Evolutionary conservation across 441 rosid species (phyloP).

Genomic region (Biscutella laevigata): DNA sequence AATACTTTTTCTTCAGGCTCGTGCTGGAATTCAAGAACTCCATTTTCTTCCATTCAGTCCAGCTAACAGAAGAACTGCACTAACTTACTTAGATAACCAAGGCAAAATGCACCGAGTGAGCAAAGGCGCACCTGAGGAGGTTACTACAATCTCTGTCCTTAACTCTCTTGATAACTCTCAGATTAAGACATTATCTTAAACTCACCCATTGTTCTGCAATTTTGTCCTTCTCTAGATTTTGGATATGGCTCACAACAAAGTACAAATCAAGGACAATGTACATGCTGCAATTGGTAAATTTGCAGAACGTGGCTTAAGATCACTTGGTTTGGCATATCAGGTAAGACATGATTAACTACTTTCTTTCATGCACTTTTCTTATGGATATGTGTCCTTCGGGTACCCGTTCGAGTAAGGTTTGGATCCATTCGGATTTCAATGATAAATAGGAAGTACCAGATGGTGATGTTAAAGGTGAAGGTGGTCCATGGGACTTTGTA

Average conservation of each 20-base stretch:
- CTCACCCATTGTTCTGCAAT: neutral
- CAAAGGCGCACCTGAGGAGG: constrained; percentile 32
- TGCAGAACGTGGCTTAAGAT: constrained; percentile 44
- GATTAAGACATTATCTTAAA: neutral
- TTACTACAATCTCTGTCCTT: neutral
- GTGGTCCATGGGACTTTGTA: constrained; percentile 48
- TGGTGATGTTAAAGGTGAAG: constrained; percentile 36
- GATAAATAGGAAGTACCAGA: constrained; percentile 38
- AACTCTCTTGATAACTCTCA: neutral
- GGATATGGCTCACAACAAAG: constrained; percentile 36
- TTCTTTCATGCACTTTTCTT: too few relatives aligned
- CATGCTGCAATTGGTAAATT: constrained; percentile 39
- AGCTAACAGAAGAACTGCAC: constrained; percentile 44
- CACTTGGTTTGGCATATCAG: constrained; percentile 42
- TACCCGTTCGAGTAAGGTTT: too few relatives aligned
- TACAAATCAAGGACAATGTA: constrained; percentile 30
- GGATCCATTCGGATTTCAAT: too few relatives aligned
- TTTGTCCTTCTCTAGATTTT: constrained; percentile 31
- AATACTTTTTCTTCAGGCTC: constrained; percentile 26
- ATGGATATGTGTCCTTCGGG: too few relatives aligned
- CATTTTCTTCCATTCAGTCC: constrained; percentile 38
- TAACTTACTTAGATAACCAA: constrained; percentile 35
- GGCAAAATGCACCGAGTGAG: constrained; percentile 33
- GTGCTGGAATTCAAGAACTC: constrained; percentile 31
- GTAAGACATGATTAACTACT: constrained; percentile 19